Evolutionary conservation across 2,329 filamentous ascomycete genomes (phyloP).

Genomic region (Dichotomopilus funicola): DNA sequence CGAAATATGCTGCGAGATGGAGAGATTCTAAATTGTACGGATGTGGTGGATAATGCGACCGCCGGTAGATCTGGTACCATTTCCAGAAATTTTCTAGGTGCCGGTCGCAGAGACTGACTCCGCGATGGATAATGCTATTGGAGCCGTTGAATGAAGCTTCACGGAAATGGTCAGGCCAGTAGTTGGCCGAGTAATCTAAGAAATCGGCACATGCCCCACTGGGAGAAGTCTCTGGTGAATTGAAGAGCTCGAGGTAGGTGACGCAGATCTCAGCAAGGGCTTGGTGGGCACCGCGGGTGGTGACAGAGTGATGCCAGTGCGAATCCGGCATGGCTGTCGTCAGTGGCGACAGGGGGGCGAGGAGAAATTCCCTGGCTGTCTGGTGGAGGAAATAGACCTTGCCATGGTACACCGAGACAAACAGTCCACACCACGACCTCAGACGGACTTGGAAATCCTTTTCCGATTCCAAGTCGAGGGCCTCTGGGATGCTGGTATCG

Average conservation of each 20-base stretch:
- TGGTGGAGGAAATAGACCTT: slow-evolving; percentile 26
- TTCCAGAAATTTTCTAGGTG: background rate
- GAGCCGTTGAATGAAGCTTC: background rate
- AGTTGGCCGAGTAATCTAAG: background rate
- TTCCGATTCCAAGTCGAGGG: slow-evolving; percentile 12
- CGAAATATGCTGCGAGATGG: background rate
- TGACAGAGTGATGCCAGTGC: background rate
- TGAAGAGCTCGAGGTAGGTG: background rate
- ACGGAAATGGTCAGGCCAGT: background rate
- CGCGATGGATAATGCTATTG: background rate
- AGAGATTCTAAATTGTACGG: background rate
- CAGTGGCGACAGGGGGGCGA: slow-evolving; percentile 4
- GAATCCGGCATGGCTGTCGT: background rate
- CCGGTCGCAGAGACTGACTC: background rate
- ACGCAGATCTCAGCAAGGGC: background rate
- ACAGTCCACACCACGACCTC: slow-evolving; percentile 26
- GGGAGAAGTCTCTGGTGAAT: background rate
- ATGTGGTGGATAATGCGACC: background rate
- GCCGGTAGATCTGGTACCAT: background rate
- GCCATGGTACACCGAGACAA: slow-evolving; percentile 24
- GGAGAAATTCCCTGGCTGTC: slow-evolving; percentile 29
- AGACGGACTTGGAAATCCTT: slow-evolving; percentile 19
- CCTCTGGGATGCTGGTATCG: background rate
- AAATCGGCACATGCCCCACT: background rate
- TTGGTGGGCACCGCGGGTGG: background rate